Evolutionary conservation across 1,284 basidiomycete genomes (phyloP), one percentile per base, ranked within the genome.

Genomic region (Fomes fomentarius): DNA sequence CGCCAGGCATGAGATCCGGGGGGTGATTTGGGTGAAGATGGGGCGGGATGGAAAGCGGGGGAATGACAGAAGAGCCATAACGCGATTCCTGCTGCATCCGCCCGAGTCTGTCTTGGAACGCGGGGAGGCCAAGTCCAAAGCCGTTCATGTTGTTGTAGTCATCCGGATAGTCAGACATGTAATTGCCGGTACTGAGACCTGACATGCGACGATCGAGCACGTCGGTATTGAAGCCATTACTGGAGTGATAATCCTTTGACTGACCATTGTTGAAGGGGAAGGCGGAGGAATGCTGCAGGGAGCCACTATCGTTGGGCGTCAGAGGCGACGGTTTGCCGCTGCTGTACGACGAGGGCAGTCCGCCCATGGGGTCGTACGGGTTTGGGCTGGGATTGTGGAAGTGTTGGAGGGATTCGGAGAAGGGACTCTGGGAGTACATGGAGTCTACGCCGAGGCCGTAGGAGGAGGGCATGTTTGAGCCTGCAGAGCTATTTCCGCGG

Each of bases 311-410:
- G 63, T 70, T 84, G 35, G 87, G 87, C 5, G 85, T 87, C 42
- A 89, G 75, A 0, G 88, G 87, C 15, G 89, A 90, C 43, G 85
- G 83, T 69, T 89, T 89, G 58, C 85, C 86, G 54, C 83, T 85
- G 70, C 76, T 79, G 64, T 83, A 83, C 1, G 85, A 85, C 10
- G 78, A 78, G 24, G 81, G 74, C n/a, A 87, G 71, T 58, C 78
- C 78, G 68, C 72, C 75, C 64, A 87, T 83, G 62, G 87, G 79
- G 68, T 85, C 84, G 72, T 87, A 89, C 3, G 82, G 76, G 65
- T 76, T 76, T 50, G 74, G 66, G 60, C 73, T 80, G 12, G 76
- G 72, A 43, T 75, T 73, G 28, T 76, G 74, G 68, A 86, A 89
- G 3, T 83, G 73, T 12, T 80, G 76, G 1, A 84, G 73, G 12